Conservation (phyloP, 148 eudicot species). For the Amaranthus hypochondriacus region DNA sequence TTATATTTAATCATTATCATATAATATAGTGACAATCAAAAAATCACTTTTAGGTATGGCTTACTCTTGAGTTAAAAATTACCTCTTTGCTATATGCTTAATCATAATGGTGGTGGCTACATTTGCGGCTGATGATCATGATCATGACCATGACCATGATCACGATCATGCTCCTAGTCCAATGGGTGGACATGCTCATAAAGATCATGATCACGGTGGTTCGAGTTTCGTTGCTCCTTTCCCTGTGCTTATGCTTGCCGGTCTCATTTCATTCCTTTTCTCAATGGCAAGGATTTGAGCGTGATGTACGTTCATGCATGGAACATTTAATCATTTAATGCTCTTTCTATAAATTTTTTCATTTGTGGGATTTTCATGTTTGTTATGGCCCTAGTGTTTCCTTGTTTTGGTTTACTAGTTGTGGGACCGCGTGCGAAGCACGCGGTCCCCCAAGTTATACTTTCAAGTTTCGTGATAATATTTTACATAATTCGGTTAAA, state of each 20-base stretch:
- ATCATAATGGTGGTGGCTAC: not conserved
- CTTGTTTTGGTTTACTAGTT: no score
- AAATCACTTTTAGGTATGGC: not conserved
- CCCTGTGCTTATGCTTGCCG: constrained; percentile 1
- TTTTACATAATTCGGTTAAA: no score
- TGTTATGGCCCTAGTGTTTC: no score
- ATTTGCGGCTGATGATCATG: constrained; percentile 2
- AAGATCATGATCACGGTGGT: not conserved
- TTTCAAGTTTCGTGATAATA: no score
- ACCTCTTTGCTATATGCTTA: constrained; percentile 8
- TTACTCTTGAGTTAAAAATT: not conserved
- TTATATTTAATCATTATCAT: not conserved
- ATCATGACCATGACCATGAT: not conserved
- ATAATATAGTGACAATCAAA: not conserved
- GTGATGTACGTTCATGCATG: no score
- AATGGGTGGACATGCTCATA: not conserved
- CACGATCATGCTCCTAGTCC: constrained; percentile 1
- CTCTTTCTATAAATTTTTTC: no score
- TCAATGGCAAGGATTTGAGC: constrained; percentile 13
- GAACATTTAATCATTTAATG: no score
- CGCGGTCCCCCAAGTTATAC: no score
- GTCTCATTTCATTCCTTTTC: not conserved
- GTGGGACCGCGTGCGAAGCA: no score
- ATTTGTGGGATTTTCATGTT: no score
- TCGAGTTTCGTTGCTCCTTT: constrained; percentile 2